Evolutionary conservation across 768 basidiomycete genomes (phyloP).

Genomic region (Kwoniella bestiolae): DNA sequence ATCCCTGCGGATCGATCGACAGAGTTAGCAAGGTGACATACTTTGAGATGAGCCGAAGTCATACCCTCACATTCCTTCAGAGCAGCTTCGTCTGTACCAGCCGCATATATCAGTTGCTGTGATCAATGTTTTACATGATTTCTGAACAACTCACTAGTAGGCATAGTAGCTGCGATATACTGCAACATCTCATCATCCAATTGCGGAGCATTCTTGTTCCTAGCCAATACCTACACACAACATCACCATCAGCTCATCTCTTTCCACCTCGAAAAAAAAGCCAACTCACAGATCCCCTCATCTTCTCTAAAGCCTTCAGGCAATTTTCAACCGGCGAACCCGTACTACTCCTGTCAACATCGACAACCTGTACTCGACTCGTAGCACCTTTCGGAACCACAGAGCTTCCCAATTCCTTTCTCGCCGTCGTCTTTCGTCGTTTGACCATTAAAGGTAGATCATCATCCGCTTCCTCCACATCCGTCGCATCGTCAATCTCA

Average conservation of each 20-base stretch:
- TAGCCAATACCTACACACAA: conserved; percentile 22
- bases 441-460: conserved; percentile 24
- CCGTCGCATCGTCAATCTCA: conserved; percentile 26
- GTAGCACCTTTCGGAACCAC: conserved; percentile 3
- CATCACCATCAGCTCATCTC: not conserved
- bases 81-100: conserved; percentile 18
- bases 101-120: not conserved
- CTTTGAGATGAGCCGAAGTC: conserved; percentile 44
- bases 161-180: conserved; percentile 48
- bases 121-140: not conserved
- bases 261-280: not conserved
- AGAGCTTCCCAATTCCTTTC: conserved; percentile 6
- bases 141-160: conserved; percentile 41
- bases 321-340: conserved; percentile 38
- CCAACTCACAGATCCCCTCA: conserved; percentile 34
- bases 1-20: not conserved
- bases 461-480: conserved; percentile 32
- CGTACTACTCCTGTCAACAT: conserved; percentile 25
- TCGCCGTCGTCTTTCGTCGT: conserved; percentile 27
- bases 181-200: conserved; percentile 45
- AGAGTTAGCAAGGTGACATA: not conserved
- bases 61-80: conserved; percentile 42
- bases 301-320: conserved; percentile 31
- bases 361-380: not conserved
- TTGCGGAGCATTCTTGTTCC: conserved; percentile 34